Evolutionary conservation across 148 eudicot genomes (phyloP).

Genomic region (Amaranthus hypochondriacus): DNA sequence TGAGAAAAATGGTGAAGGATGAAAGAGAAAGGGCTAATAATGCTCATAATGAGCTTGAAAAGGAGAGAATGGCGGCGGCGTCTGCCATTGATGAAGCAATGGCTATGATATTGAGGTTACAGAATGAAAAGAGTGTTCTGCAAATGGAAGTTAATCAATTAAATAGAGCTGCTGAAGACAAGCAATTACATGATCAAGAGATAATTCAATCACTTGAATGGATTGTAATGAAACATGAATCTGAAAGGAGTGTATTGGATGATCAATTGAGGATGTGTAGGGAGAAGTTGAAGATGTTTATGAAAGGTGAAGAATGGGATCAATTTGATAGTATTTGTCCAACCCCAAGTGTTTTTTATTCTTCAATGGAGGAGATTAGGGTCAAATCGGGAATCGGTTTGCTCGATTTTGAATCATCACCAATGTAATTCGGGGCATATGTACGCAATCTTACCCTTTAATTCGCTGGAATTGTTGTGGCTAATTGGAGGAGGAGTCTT

Average conservation of each 20-base stretch:
- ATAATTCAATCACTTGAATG: slow-evolving; percentile 58
- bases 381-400: slow-evolving; percentile 42
- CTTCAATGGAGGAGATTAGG: slow-evolving; percentile 10
- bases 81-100: slow-evolving; percentile 78
- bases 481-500: slow-evolving; percentile 20
- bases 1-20: too few species aligned
- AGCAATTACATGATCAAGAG: slow-evolving; percentile 63
- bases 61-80: slow-evolving; percentile 66
- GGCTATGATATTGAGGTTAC: slow-evolving; percentile 80
- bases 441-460: neutral
- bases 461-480: neutral
- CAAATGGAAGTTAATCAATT: slow-evolving; percentile 52
- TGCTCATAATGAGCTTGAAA: slow-evolving; percentile 54
- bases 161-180: slow-evolving; percentile 58
- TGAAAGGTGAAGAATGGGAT: slow-evolving; percentile 38
- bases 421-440: slow-evolving; percentile 24
- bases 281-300: slow-evolving; percentile 25
- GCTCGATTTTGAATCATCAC: slow-evolving; percentile 35
- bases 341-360: slow-evolving; percentile 26
- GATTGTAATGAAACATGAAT: too few species aligned
- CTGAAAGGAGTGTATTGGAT: too few species aligned
- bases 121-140: slow-evolving; percentile 58
- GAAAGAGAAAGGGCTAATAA: slow-evolving; percentile 24
- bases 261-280: too few species aligned
- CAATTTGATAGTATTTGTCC: slow-evolving; percentile 26